Evolutionary conservation across 805 yeast species (phyloP), one percentile per base, ranked within the genome.

Genomic region (Spathaspora arborariae): DNA sequence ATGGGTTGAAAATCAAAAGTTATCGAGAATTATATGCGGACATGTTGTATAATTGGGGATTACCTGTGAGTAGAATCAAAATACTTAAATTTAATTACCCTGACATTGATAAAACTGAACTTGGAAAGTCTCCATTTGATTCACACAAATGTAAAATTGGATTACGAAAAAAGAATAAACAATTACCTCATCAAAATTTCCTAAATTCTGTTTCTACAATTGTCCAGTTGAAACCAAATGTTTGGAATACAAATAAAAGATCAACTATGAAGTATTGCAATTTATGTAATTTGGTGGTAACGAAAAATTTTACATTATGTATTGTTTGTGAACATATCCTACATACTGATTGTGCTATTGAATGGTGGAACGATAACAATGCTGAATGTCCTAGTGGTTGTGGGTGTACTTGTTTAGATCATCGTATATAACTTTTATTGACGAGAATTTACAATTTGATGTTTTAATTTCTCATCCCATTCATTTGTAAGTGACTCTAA

Each of bases 371-470:
- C 6, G 55, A 60, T 1, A 60, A 61, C 7, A 58, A 55, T 13
- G 53, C 44, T 4, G 56, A 84, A 55, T 88, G 96, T 63, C 83
- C 95, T 0, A 77, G 86, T 40, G 96, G 96, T 0, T 89, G 96
- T 70, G 96, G 96, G 0, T 89, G 96, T 56, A 51, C 58, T 4
- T 88, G 96, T 64, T 60, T 80, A 9, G 70, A 67, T 8, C 53
- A 60, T 46, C 42, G 39, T 16, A 20, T 47, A n/a, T 47, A 44
- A 41, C 27, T 8, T 24, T 5, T 59, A 61, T 38, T 64, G 55
- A 13, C 76, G 62, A 9, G 81, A 76, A 47, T 79, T 76, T 3
- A 75, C 74, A 27, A 91, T 85, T 63, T 90, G 97, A 60, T 85
- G 77, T 55, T 82, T 80, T 27, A 91, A 72, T 48, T 78, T 81